These are phyloP conservation scores for Cynara cardunculus DNA, from an alignment of 129 eudicot species.

Conservation along the genomic window DNA sequence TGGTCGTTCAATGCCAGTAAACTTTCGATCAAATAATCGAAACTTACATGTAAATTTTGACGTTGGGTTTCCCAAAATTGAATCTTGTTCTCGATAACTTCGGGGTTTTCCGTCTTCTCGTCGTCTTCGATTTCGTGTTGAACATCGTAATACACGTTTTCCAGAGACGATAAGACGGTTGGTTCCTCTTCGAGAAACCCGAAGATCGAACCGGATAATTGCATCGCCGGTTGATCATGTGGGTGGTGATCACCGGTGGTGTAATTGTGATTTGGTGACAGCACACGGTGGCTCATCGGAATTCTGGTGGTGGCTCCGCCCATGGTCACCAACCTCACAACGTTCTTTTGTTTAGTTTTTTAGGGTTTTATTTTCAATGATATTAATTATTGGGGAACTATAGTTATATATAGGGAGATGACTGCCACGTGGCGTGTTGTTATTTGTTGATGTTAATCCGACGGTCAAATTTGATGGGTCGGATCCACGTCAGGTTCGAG, in stretches of 20 bases:
- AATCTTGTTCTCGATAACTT: conserved; percentile 30
- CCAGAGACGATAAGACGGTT: conserved; percentile 31
- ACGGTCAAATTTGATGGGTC: conserved; percentile 43
- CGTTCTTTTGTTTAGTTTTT: background rate
- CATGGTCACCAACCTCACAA: conserved; percentile 10
- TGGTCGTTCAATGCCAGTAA: background rate
- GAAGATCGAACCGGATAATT: conserved; percentile 60
- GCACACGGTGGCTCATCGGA: conserved; percentile 56
- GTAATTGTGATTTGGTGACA: conserved; percentile 31
- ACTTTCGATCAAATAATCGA: background rate
- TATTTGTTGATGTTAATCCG: conserved; percentile 18
- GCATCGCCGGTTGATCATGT: conserved; percentile 26
- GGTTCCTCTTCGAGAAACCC: conserved; percentile 57
- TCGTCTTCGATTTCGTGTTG: conserved; percentile 42
- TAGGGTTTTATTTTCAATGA: background rate
- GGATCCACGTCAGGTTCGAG: conserved; percentile 75
- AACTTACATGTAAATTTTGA: conserved; percentile 56
- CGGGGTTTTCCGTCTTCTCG: conserved; percentile 31
- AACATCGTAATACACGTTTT: conserved; percentile 9
- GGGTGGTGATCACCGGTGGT: conserved; percentile 19
- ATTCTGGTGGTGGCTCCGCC: conserved; percentile 41
- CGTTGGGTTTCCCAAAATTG: conserved; percentile 72
- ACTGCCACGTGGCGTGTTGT: conserved; percentile 21
- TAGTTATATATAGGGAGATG: conserved; percentile 15
- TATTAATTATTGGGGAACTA: background rate